These are phyloP conservation scores for Yamagishiella unicocca DNA, from an alignment of 139 green algal species.

Conservation along the genomic window DNA sequence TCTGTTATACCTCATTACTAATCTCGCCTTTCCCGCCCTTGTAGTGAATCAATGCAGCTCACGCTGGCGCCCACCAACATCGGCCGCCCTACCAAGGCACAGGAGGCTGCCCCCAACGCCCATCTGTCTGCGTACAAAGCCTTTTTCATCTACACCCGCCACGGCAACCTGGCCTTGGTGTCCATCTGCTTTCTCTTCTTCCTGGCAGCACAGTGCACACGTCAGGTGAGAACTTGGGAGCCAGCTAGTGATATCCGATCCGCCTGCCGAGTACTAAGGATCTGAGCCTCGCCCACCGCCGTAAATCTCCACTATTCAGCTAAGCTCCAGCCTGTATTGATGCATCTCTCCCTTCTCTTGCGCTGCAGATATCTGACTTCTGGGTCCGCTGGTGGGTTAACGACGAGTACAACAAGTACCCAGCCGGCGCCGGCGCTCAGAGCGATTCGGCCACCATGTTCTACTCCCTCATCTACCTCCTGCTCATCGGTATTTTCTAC, in stretches of 20 bases:
- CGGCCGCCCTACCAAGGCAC: background rate
- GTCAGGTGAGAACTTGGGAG: too few relatives aligned
- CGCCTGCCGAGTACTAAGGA: too few relatives aligned
- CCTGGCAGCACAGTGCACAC: slow-evolving; percentile 62
- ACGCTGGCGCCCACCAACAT: slow-evolving; percentile 38
- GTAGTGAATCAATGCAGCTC: slow-evolving; percentile 31
- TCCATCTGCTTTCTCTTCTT: slow-evolving; percentile 64
- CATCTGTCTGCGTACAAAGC: slow-evolving; percentile 29
- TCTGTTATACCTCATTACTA: too few relatives aligned
- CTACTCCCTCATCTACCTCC: slow-evolving; percentile 67
- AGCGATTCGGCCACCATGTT: slow-evolving; percentile 15
- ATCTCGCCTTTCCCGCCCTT: background rate
- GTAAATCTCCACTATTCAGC: too few relatives aligned
- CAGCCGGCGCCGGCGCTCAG: background rate
- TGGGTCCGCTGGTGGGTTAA: slow-evolving; percentile 61
- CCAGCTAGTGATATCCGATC: too few relatives aligned
- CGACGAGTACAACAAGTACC: slow-evolving; percentile 41
- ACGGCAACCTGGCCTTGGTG: slow-evolving; percentile 53
- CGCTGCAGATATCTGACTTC: slow-evolving; percentile 37
- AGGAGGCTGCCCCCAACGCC: too few relatives aligned
- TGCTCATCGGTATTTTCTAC: slow-evolving; percentile 59
- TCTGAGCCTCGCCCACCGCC: too few relatives aligned
- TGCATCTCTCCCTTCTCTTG: too few relatives aligned
- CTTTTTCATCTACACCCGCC: slow-evolving; percentile 53
- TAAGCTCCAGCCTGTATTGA: too few relatives aligned